phyloP scores from a whole-genome alignment of 306 rosid genomes.

The Leucaena leucocephala region DNA sequence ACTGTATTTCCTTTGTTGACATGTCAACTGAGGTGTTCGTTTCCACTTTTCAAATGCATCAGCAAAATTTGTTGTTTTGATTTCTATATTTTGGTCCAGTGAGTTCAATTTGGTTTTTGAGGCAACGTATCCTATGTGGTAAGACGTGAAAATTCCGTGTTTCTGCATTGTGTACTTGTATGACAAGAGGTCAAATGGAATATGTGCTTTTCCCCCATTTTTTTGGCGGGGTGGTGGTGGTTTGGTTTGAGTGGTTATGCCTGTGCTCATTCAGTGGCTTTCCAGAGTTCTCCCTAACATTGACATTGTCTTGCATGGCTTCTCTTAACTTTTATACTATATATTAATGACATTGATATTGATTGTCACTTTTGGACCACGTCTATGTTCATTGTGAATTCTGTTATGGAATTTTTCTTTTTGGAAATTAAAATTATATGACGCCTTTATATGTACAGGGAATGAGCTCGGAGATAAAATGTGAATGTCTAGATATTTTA shows the following conservation, averaged over 20 bases:
- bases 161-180: neutral
- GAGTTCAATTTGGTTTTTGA: neutral
- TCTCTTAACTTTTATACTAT: neutral
- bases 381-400: neutral
- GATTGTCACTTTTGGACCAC: neutral
- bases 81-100: neutral
- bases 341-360: too few relatives aligned
- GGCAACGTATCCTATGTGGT: conserved; percentile 4
- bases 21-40: neutral
- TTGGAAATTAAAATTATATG: neutral
- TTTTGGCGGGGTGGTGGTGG: too few relatives aligned
- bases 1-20: conserved; percentile 1
- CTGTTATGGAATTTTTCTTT: too few relatives aligned
- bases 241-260: too few relatives aligned
- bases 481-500: conserved; percentile 75
- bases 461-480: conserved; percentile 63
- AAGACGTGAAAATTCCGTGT: neutral
- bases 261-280: neutral
- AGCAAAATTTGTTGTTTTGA: conserved; percentile 21
- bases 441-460: conserved; percentile 49
- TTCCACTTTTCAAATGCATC: neutral
- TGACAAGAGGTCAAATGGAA: neutral
- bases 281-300: neutral
- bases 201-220: too few relatives aligned
- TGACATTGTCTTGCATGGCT: neutral